phyloP scores from a whole-genome alignment of 148 eudicot genomes.

The Fagopyrum tataricum region DNA sequence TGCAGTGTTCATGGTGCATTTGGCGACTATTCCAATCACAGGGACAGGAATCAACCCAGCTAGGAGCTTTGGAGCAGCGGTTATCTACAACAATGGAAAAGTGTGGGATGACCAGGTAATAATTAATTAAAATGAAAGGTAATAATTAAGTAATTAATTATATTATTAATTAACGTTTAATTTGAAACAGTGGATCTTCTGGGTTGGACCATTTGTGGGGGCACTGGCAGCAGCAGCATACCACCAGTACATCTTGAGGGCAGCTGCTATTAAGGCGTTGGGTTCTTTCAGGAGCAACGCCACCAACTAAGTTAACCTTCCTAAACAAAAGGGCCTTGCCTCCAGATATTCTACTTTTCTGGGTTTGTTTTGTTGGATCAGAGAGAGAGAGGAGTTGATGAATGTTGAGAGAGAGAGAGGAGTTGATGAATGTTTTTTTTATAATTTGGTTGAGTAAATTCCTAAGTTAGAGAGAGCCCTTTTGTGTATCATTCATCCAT shows the following conservation, averaged over 20 bases:
- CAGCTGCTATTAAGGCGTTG: constrained; percentile 78
- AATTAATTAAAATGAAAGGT: background rate
- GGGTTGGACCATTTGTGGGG: constrained; percentile 92
- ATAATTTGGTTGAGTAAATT: background rate
- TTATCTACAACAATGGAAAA: constrained; percentile 58
- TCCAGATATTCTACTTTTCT: too few species aligned
- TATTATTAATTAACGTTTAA: background rate
- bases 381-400: background rate
- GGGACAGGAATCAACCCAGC: constrained; percentile 96
- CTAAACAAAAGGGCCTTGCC: too few species aligned
- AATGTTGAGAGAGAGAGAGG: too few species aligned
- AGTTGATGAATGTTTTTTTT: background rate
- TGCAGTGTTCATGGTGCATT: constrained; percentile 84
- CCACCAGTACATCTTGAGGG: constrained; percentile 87
- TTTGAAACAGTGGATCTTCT: constrained; percentile 74
- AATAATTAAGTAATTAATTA: too few species aligned
- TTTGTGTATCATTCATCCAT: background rate
- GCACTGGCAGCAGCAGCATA: constrained; percentile 83
- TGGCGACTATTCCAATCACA: constrained; percentile 90
- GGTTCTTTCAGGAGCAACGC: constrained; percentile 94
- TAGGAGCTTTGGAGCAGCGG: constrained; percentile 88
- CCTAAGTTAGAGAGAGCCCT: background rate
- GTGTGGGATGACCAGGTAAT: constrained; percentile 83
- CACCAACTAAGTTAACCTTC: too few species aligned
- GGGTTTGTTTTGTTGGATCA: too few species aligned